These are phyloP conservation scores for Trametes cingulata DNA, from an alignment of 768 basidiomycete genomes.

Conservation along the genomic window DNA sequence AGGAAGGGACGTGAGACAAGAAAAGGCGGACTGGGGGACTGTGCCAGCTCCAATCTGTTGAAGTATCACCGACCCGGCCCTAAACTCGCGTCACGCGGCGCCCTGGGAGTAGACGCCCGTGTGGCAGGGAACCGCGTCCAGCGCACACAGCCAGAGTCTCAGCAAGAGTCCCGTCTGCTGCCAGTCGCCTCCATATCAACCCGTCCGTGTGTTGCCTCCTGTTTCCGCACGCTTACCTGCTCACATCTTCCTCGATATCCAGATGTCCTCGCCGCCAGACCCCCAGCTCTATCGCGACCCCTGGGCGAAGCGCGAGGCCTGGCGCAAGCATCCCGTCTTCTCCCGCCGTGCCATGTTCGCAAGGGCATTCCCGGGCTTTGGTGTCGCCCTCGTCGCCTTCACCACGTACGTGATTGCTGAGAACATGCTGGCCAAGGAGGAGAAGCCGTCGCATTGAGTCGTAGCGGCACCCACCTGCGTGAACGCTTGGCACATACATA, in stretches of 20 bases:
- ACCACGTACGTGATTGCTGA: slow-evolving; percentile 87
- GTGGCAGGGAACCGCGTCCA: slow-evolving; percentile 5
- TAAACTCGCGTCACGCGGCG: slow-evolving; percentile 38
- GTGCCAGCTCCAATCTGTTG: slow-evolving; percentile 26
- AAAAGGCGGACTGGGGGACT: slow-evolving; percentile 21
- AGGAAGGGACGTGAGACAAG: slow-evolving; percentile 25
- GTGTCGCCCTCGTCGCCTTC: slow-evolving; percentile 90
- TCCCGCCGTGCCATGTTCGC: slow-evolving; percentile 84
- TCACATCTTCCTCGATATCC: slow-evolving; percentile 7
- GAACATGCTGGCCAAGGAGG: slow-evolving; percentile 56
- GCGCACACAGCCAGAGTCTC: background rate
- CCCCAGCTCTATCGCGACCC: slow-evolving; percentile 86
- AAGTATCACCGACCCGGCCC: slow-evolving; percentile 59
- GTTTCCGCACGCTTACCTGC: slow-evolving; percentile 2
- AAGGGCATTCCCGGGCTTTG: slow-evolving; percentile 92
- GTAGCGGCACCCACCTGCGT: background rate
- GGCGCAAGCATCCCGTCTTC: slow-evolving; percentile 91
- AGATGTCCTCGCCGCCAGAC: slow-evolving; percentile 46
- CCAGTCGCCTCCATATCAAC: slow-evolving; percentile 10
- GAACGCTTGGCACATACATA: background rate
- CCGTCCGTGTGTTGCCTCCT: background rate
- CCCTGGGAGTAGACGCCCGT: slow-evolving; percentile 1
- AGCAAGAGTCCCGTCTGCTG: background rate
- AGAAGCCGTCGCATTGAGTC: slow-evolving; percentile 19
- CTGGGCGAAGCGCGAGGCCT: slow-evolving; percentile 92